A percentile compares a stretch with the other conserved stretches of the same genome.
These are phyloP conservation scores for Plasmodium cynomolgi DNA, from an alignment of 169 alveolate species.

Conservation along the genomic window DNA sequence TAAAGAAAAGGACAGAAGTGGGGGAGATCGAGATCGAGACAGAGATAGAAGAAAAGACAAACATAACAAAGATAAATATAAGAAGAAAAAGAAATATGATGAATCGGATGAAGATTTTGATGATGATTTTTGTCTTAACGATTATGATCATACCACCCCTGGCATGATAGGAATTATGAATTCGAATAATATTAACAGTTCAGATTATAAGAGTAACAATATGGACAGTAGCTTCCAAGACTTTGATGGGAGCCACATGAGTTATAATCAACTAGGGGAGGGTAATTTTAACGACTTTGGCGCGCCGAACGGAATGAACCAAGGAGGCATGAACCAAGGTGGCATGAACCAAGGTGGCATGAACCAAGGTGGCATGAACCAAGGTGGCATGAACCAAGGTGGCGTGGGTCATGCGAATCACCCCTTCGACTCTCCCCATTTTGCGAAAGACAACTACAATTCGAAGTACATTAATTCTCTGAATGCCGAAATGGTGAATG, in stretches of 20 bases:
- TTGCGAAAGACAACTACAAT: conserved; percentile 19
- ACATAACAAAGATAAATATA: conserved; percentile 27
- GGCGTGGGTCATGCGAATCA: neutral
- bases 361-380: neutral
- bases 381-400: neutral
- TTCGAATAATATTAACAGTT: conserved; percentile 56
- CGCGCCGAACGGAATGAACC: neutral
- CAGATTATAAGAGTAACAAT: conserved; percentile 38
- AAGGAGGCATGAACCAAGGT: neutral
- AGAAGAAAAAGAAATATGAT: conserved; percentile 55
- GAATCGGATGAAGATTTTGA: conserved; percentile 56
- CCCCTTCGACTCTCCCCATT: conserved; percentile 17
- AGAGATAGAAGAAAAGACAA: conserved; percentile 30
- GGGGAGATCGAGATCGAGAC: conserved; percentile 12
- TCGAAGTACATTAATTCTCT: conserved; percentile 39
- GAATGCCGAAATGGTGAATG: conserved; percentile 9
- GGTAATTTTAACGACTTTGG: conserved; percentile 24
- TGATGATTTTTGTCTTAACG: conserved; percentile 57
- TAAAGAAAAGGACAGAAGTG: conserved; percentile 14
- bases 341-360: neutral
- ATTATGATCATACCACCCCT: conserved; percentile 72
- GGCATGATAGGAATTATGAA: conserved; percentile 76
- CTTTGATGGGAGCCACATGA: conserved; percentile 31
- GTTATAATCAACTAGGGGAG: conserved; percentile 27
- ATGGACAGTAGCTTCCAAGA: conserved; percentile 54